Base-by-base conservation (phyloP, 257 asterid species). In the Paulownia fortunei region DNA sequence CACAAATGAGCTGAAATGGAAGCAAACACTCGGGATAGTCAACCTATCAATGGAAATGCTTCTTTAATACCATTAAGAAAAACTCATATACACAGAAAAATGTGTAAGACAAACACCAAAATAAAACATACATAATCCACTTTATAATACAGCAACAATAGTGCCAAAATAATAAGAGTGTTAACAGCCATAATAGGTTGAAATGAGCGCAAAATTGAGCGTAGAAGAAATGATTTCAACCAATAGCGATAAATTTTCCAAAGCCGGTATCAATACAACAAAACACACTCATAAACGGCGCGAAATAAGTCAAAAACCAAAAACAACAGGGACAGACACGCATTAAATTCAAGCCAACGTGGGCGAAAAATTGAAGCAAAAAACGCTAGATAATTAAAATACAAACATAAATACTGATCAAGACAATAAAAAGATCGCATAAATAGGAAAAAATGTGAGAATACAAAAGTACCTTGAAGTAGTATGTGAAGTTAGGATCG, bases 401-500 rank as follows among this genome's bases (percentile, higher is more conserved):
- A 30, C n/a, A n/a, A 44, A 42, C 24, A 63, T 23, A 58, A 80
- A 27, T 42, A 30, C 52, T 4, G 41, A 81, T 58, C 32, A 10
- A 70, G 49, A 37, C 18, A 21, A 41, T 26, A 32, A 49, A 62
- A 36, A 6, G 42, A 7, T 47, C 65, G 44, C 39, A 60, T 56
- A 72, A 13, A 15, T 0, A 4, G 16, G 5, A 18, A 34, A 26
- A 5, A 47, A 68, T 2, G 63, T 8, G 49, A 56, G 16, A 64
- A 76, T 8, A 34, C 10, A 30, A 46, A 15, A 13, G 30, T 72
- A 90, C 98, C 94, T 94, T 92, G 85, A 90, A 84, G 87, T 83
- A 79, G 88, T 81, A 94, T 42, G 88, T 59, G 92, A 89, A 86
- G 89, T 82, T 86, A 67, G 91, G 89, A 77, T 94, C 94, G 72